Percentiles rank a stretch among this genome's conserved stretches.
Conservation (phyloP, 176 grass and related monocot genomes). For the maize (Zea mays) region Zm-B73-REFERENCE-NAM-5.0 NC_050104.1:111221501-111222000, state of each 20-base stretch:
- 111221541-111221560: not conserved
- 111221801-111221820: not conserved
- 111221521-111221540: no score
- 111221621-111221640: not conserved
- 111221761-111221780: not conserved
- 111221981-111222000: not conserved
- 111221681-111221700: not conserved
- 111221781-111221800: not conserved
- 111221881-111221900: not conserved
- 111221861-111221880: not conserved
- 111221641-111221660: not conserved
- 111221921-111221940: slow-evolving; percentile 34
- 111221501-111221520: not conserved
- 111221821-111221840: not conserved
- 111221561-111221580: not conserved
- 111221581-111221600: not conserved
- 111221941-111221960: slow-evolving; percentile 18
- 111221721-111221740: not conserved
- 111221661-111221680: not conserved
- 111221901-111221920: not conserved
- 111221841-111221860: not conserved
- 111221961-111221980: slow-evolving; percentile 31
- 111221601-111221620: not conserved
- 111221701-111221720: not conserved
- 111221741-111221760: not conserved